Evolutionary conservation across 2,329 filamentous ascomycete genomes (phyloP), one percentile per base, ranked within the genome.

Genomic region (Torrubiella hemipterigena): DNA sequence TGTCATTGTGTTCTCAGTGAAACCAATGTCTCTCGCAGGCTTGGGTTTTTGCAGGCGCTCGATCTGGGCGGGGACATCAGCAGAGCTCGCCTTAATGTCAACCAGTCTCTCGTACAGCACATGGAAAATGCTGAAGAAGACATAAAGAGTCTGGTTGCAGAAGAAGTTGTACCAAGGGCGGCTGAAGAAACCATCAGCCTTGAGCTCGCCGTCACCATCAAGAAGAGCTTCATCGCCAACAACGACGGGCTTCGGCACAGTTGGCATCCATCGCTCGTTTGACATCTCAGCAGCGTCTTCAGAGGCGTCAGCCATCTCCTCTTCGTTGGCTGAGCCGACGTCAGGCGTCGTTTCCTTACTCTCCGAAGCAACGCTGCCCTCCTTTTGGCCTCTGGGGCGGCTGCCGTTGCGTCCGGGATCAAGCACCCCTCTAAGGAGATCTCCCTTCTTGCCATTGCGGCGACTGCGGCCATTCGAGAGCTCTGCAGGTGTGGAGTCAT

Each of bases 71-170:
- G 73, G 66, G 8, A 93, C 87, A 27, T 77, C 72, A 4, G 71
- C 67, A 45, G 82, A 81, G 48, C 79, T 79, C 36, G 78, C 67
- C 61, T 96, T 96, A 54, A 96, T 75, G 38, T 81, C 81, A 39
- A 80, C 66, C 11, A 98, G 67, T 24, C 91, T 77, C 46, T 77
- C 74, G 57, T 94, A 96, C 5, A 98, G 64, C n/a, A 81, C 81
- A 49, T 94, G 77, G 52, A 98, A 91, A 38, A 94, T 78, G 43
- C 81, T 83, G 62, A 98, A 81, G 66, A 98, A 96, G 56, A 91
- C 87, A 51, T 86, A 94, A 37, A 98, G 79, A 4, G 81, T 84
- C 46, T 85, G 73, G 53, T 95, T 96, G 52, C 79, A 80, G 61
- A 93, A 98, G 51, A 96, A 75, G 50, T 89, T 89, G 62, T 85